Evolutionary conservation across 768 basidiomycete genomes (phyloP).

Genomic region (Obba rivulosa): DNA sequence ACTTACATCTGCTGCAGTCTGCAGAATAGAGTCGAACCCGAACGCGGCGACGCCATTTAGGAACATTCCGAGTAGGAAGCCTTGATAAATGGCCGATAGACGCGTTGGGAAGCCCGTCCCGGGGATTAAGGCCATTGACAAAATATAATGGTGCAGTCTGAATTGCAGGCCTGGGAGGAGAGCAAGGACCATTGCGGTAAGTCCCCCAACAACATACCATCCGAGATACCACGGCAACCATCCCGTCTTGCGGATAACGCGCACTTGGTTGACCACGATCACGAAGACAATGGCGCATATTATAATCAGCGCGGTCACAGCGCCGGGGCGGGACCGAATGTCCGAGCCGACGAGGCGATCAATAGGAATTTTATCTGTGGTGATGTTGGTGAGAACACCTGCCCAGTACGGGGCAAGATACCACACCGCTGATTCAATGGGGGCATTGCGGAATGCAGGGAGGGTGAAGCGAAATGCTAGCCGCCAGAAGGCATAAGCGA

Average conservation of each 20-base stretch:
- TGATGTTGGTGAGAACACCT: slow-evolving; percentile 70
- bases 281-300: slow-evolving; percentile 56
- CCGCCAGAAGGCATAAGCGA: slow-evolving; percentile 77
- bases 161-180: slow-evolving; percentile 64
- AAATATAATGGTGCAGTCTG: slow-evolving; percentile 80
- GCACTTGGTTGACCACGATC: slow-evolving; percentile 66
- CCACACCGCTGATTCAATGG: slow-evolving; percentile 68
- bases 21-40: slow-evolving; percentile 73
- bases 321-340: slow-evolving; percentile 59
- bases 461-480: slow-evolving; percentile 69
- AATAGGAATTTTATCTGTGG: slow-evolving; percentile 68
- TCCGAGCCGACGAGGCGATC: slow-evolving; percentile 69
- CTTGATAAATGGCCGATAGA: slow-evolving; percentile 74
- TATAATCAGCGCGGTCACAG: slow-evolving; percentile 61
- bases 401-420: slow-evolving; percentile 79
- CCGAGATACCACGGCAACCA: slow-evolving; percentile 73
- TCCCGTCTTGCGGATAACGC: slow-evolving; percentile 81
- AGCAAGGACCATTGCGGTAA: slow-evolving; percentile 61
- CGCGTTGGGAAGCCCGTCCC: slow-evolving; percentile 80
- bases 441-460: slow-evolving; percentile 60
- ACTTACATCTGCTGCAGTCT: slow-evolving; percentile 66
- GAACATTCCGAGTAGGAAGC: slow-evolving; percentile 78
- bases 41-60: slow-evolving; percentile 75
- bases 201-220: slow-evolving; percentile 68
- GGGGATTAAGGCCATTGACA: slow-evolving; percentile 69